A percentile compares a stretch with the other conserved stretches of the same genome.
These are phyloP conservation scores for Pseudozyma hubeiensis DNA, from an alignment of 1,284 basidiomycete genomes.

Conservation along the genomic window DNA sequence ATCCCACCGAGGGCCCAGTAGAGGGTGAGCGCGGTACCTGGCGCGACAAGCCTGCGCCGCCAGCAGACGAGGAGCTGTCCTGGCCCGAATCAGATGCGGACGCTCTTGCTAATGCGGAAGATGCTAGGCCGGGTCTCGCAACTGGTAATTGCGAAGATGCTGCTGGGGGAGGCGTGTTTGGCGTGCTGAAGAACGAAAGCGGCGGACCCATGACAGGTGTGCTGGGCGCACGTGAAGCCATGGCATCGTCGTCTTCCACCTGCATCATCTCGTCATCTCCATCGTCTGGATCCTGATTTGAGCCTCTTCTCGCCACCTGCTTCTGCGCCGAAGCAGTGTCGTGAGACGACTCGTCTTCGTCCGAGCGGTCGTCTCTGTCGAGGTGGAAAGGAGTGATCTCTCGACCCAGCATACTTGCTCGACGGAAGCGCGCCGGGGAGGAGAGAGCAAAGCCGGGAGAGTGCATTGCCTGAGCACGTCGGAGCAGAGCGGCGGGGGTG, in stretches of 20 bases:
- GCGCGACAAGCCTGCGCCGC: conserved; percentile 17
- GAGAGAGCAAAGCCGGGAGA: conserved; percentile 35
- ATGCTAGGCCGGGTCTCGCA: conserved; percentile 8
- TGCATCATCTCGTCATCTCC: conserved; percentile 46
- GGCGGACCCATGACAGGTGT: conserved; percentile 41
- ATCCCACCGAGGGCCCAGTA: conserved; percentile 19
- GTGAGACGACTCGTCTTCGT: conserved; percentile 8
- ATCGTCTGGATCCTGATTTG: conserved; percentile 32
- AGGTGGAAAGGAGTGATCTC: conserved; percentile 52
- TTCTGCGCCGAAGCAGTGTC: conserved; percentile 9
- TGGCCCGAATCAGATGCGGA: conserved; percentile 48
- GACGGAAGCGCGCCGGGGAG: conserved; percentile 41
- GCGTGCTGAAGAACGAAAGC: conserved; percentile 24
- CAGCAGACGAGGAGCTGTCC: conserved; percentile 42
- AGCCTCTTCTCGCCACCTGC: background rate
- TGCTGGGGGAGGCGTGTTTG: conserved; percentile 31
- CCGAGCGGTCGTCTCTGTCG: conserved; percentile 24
- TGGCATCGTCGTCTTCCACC: conserved; percentile 29
- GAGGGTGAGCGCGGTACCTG: conserved; percentile 22
- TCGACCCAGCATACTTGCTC: conserved; percentile 55
- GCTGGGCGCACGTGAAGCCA: conserved; percentile 17
- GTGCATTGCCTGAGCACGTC: conserved; percentile 30
- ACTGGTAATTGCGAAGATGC: conserved; percentile 7
- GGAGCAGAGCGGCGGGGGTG: conserved; percentile 21
- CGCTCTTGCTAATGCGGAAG: conserved; percentile 23